Evolutionary conservation across 2,329 filamentous ascomycete species (phyloP), one percentile per base, ranked within the genome.

Genomic region (Pseudonectria foliicola): DNA sequence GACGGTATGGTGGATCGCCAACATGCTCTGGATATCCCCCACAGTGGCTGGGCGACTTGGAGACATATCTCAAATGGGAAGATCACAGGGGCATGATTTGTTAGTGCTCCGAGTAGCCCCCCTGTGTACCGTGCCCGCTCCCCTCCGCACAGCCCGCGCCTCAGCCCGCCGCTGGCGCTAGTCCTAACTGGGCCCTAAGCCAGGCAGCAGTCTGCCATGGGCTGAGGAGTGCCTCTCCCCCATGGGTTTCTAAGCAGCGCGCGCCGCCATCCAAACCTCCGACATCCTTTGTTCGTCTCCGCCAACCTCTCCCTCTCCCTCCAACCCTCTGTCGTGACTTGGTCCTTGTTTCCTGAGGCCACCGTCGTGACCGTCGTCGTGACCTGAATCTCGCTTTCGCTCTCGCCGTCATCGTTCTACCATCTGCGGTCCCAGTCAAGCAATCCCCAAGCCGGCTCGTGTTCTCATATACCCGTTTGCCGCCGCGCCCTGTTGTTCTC

Each of bases 131-230:
- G 53, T 50, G 29, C 37, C 2, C 29, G 27, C 36, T 33, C 50
- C n/a, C 49, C 48, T 52, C 47, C 44, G 37, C 45, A 46, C 39
- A 38, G 36, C 33, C 51, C 51, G 44, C 52, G 55, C 49, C 56
- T 52, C 54, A 51, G 38, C 43, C 43, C 39, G 38, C 30, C 29
- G 34, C 32, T 33, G 27, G 31, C 34, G 26, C 48, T 51, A 50
- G 26, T 8, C 33, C 32, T 28, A 42, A 56, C 46, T 43, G 35
- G 33, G 33, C 13, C 28, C 24, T 15, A 30, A 31, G 54, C 50
- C 42, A 59, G 56, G 56, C 56, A 59, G 54, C 56, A 60, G 56
- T 48, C 48, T 45, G 34, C 44, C 37, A 46, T 39, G 45, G 55
- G 49, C 49, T 55, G 49, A 51, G 50, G 31, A 31, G 12, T 24